These are phyloP conservation scores for Chlorella ohadii DNA, from an alignment of 139 green algal species.

Conservation along the genomic window DNA sequence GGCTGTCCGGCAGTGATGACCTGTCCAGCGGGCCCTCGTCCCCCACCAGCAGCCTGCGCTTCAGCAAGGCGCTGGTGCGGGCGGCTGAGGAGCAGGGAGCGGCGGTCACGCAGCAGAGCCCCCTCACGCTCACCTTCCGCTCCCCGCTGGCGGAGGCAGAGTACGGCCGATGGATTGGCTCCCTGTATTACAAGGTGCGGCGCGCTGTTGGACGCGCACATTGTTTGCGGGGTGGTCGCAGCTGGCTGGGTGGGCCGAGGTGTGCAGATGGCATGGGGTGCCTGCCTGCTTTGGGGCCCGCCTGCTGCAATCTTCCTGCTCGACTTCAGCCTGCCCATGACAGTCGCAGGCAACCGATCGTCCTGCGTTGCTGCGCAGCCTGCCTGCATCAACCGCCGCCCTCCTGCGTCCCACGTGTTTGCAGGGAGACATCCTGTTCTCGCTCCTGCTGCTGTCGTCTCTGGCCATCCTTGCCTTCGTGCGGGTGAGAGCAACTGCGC, in stretches of 20 bases:
- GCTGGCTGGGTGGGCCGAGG: no score
- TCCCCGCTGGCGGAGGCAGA: conserved; percentile 6
- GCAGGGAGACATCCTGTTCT: conserved; percentile 36
- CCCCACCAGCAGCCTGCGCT: neutral
- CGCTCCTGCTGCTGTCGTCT: neutral
- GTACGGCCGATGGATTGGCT: conserved; percentile 8
- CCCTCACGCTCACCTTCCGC: conserved; percentile 5
- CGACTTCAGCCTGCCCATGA: no score
- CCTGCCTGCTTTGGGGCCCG: no score
- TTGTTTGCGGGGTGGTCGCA: no score
- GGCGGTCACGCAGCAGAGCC: neutral
- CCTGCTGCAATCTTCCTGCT: no score
- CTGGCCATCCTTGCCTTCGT: conserved; percentile 6
- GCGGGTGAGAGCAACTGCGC: neutral
- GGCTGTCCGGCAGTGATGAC: no score
- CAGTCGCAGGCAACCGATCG: no score
- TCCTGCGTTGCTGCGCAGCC: no score
- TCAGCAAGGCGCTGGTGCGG: conserved; percentile 10
- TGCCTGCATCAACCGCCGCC: neutral
- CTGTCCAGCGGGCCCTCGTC: neutral
- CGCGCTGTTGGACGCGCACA: no score
- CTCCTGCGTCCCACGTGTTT: neutral
- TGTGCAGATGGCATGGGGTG: no score
- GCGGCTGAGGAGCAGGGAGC: neutral
- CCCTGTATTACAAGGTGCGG: conserved; percentile 10